A percentile compares a stretch with the other conserved stretches of the same genome.
These are phyloP conservation scores for Eucalyptus pumila DNA, from an alignment of 345 rosid species.

Conservation along the genomic window DNA sequence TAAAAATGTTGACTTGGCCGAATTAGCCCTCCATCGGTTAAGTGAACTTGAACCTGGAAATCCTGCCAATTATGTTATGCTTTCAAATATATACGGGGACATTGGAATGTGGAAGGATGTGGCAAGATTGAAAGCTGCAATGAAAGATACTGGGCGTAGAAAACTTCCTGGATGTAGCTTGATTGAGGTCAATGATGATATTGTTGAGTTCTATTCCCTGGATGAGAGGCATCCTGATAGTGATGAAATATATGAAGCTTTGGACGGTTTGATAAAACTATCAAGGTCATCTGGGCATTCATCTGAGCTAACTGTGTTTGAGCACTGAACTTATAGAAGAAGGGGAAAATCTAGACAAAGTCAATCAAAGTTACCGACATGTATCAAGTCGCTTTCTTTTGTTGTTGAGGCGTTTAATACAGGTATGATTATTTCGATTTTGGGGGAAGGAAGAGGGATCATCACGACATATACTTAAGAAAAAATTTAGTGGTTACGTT, in stretches of 20 bases:
- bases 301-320: slow-evolving; percentile 4
- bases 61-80: slow-evolving; percentile 68
- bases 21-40: slow-evolving; percentile 47
- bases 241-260: slow-evolving; percentile 31
- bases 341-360: not conserved
- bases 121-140: slow-evolving; percentile 63
- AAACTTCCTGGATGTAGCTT: slow-evolving; percentile 82
- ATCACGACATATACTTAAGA: not conserved
- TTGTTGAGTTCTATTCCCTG: slow-evolving; percentile 62
- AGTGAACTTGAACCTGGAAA: slow-evolving; percentile 60
- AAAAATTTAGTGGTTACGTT: not conserved
- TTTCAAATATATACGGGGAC: slow-evolving; percentile 79
- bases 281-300: slow-evolving; percentile 13
- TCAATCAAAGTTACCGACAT: not conserved
- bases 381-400: not conserved
- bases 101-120: slow-evolving; percentile 60
- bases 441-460: not conserved
- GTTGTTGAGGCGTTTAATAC: not conserved
- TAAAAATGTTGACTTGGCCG: slow-evolving; percentile 61
- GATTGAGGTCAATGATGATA: slow-evolving; percentile 46
- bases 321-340: not conserved
- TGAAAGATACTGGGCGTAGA: slow-evolving; percentile 66
- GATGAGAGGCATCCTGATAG: slow-evolving; percentile 56
- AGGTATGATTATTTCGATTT: not conserved
- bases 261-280: slow-evolving; percentile 33